Base-by-base conservation (phyloP, 768 basidiomycete genomes). In the Hebeloma cylindrosporum region DNA sequence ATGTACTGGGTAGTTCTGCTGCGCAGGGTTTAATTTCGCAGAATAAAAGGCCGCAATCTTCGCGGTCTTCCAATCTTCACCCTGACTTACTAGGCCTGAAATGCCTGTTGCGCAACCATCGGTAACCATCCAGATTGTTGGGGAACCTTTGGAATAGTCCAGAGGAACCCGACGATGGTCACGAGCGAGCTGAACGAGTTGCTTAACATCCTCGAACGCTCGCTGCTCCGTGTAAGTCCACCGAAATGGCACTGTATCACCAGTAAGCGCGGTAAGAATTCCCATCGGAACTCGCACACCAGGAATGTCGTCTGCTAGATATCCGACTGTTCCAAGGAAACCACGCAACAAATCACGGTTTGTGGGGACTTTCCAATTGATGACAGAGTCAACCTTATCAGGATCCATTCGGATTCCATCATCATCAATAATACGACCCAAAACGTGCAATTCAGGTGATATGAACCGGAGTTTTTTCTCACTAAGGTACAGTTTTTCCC, bases 381-480 rank as follows among this genome's bases (percentile, higher is more conserved):
- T 0, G 0, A 75, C 57, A 0, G 49, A 41, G 22, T 74, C 66
- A 0, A 78, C 71, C 31, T 77, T 78, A 14, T 67, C 51, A 0
- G 70, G 70, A 27, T 77, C 72, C 70, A 75, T 74, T 0, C 39
- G 37, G 16, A 78, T 72, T 0, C 74, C 71, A 0, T 64, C n/a
- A 13, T 67, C 58, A 16, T 65, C 60, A 1, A 78, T 45, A 2
- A 63, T 18, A 8, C 46, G 43, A 8, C 57, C 57, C 3, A 58
- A 26, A 3, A 71, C 38, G 18, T 68, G 63, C n/a, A 70, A 23
- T 25, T 60, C 56, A 0, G 40, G 5, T 0, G 45, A 47, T 0
- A 74, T 46, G 27, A 73, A 66, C 0, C 60, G 47, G 0, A 71
- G 56, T 45, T 76, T 75, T 0, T 49, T 27, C 2, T 51, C 35